phyloP scores from a whole-genome alignment of 768 basidiomycete genomes.

The Psilocybe sp. region DNA sequence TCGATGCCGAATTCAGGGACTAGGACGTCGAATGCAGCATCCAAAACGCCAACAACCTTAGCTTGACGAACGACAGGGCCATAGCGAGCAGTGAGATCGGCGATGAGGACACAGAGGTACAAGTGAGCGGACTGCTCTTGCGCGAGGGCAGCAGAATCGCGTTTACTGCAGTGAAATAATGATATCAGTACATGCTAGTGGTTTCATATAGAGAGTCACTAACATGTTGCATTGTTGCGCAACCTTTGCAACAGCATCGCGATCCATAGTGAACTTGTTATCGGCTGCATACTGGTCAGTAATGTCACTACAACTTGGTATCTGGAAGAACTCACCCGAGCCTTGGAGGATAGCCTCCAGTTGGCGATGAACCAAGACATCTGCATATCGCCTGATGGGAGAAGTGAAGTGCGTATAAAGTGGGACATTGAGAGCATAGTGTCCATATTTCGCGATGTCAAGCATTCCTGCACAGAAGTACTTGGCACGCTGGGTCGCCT shows the following conservation, averaged over 20 bases:
- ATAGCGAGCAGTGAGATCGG: conserved; percentile 91
- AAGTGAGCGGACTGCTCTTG: conserved; percentile 96
- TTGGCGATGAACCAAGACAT: conserved; percentile 94
- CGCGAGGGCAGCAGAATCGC: conserved; percentile 86
- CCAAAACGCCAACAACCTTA: conserved; percentile 94
- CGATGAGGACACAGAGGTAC: conserved; percentile 91
- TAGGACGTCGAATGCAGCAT: conserved; percentile 95
- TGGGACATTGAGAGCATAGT: conserved; percentile 87
- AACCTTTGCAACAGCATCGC: conserved; percentile 95
- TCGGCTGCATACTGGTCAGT: conserved; percentile 43
- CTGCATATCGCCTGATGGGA: conserved; percentile 91
- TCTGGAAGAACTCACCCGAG: conserved; percentile 44
- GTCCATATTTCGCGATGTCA: conserved; percentile 96
- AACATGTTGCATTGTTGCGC: conserved; percentile 99
- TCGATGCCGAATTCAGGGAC: conserved; percentile 98
- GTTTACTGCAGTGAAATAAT: conserved; percentile 53
- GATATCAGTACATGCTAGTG: not conserved
- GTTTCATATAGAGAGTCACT: conserved; percentile 20
- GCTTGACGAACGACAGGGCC: conserved; percentile 95
- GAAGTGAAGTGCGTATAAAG: conserved; percentile 94
- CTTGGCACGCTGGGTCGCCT: conserved; percentile 93
- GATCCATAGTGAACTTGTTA: conserved; percentile 93
- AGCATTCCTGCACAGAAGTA: conserved; percentile 99
- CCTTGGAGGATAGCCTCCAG: conserved; percentile 84
- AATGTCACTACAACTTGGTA: not conserved